Evolutionary conservation across 345 rosid genomes (phyloP).

Genomic region (Gynandropsis gynandra): DNA sequence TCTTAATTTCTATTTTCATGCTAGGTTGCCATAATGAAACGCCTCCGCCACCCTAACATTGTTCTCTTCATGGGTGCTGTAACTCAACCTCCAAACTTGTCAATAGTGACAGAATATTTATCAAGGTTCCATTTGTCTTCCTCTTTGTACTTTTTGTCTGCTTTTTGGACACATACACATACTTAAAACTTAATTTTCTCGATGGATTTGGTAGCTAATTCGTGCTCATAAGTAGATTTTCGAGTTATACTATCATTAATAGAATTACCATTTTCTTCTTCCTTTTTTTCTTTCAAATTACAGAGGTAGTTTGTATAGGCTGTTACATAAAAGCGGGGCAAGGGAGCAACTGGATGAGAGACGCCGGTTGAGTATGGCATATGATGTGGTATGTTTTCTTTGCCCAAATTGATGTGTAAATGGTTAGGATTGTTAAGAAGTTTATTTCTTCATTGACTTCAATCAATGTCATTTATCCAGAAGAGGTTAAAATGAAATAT

Average conservation of each 20-base stretch:
- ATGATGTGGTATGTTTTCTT: constrained; percentile 71
- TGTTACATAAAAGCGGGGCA: constrained; percentile 82
- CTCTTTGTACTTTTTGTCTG: constrained; percentile 3
- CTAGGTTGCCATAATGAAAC: constrained; percentile 97
- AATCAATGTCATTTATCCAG: constrained; percentile 13
- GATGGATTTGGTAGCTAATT: neutral
- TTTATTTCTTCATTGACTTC: constrained; percentile 10
- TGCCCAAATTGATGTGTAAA: neutral
- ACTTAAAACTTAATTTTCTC: too few relatives aligned
- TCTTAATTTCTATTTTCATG: constrained; percentile 21
- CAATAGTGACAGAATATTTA: constrained; percentile 96
- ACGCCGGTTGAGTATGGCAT: constrained; percentile 92
- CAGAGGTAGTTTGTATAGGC: constrained; percentile 97
- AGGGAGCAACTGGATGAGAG: constrained; percentile 84
- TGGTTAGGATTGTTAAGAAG: neutral
- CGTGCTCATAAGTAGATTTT: constrained; percentile 3
- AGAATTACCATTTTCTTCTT: constrained; percentile 21
- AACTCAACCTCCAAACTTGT: constrained; percentile 91
- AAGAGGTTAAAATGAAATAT: neutral
- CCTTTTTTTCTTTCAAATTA: constrained; percentile 14
- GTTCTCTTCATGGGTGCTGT: constrained; percentile 99
- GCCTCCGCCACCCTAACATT: constrained; percentile 96
- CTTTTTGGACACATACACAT: neutral
- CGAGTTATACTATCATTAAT: constrained; percentile 7
- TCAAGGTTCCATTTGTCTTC: constrained; percentile 82